phyloP scores from a whole-genome alignment of 2,329 filamentous ascomycete genomes.

The Colletotrichum incanum region DNA sequence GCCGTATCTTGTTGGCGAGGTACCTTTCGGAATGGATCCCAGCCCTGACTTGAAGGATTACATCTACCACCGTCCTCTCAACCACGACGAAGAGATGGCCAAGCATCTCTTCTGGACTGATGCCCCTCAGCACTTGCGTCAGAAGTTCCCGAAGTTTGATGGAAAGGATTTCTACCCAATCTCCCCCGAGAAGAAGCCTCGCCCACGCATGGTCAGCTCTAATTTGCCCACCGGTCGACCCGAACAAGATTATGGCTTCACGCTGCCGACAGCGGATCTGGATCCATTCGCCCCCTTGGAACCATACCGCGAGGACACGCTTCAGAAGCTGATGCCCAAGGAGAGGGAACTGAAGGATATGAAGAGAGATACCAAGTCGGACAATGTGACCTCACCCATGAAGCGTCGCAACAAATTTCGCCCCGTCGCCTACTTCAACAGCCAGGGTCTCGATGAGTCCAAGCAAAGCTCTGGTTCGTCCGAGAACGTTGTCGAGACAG shows the following conservation, averaged over 20 bases:
- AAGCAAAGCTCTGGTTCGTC: slow-evolving; percentile 32
- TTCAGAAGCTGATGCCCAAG: slow-evolving; percentile 3
- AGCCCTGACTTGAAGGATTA: slow-evolving; percentile 64
- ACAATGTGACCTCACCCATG: slow-evolving; percentile 42
- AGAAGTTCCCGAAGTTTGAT: slow-evolving; percentile 74
- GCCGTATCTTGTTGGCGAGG: slow-evolving; percentile 71
- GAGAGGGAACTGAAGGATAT: slow-evolving; percentile 6
- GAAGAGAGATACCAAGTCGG: slow-evolving; percentile 43
- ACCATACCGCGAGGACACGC: slow-evolving; percentile 21
- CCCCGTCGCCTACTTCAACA: slow-evolving; percentile 38
- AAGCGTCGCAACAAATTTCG: slow-evolving; percentile 34
- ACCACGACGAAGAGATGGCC: slow-evolving; percentile 71
- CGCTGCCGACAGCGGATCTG: slow-evolving; percentile 25
- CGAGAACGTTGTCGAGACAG: slow-evolving; percentile 53
- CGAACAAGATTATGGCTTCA: slow-evolving; percentile 34
- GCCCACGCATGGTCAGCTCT: slow-evolving; percentile 16
- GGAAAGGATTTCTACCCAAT: slow-evolving; percentile 76
- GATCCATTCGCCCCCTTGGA: slow-evolving; percentile 39
- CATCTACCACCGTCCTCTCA: slow-evolving; percentile 70
- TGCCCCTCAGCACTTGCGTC: slow-evolving; percentile 64
- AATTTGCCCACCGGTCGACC: slow-evolving; percentile 24
- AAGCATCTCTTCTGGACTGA: slow-evolving; percentile 75
- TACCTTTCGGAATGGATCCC: slow-evolving; percentile 62
- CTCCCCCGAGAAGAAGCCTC: slow-evolving; percentile 62
- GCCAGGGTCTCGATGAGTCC: slow-evolving; percentile 34